Evolutionary conservation across 164 flowering plant species (phyloP), one percentile per base, ranked within the genome.

Genomic region (Pachysandra terminalis): DNA sequence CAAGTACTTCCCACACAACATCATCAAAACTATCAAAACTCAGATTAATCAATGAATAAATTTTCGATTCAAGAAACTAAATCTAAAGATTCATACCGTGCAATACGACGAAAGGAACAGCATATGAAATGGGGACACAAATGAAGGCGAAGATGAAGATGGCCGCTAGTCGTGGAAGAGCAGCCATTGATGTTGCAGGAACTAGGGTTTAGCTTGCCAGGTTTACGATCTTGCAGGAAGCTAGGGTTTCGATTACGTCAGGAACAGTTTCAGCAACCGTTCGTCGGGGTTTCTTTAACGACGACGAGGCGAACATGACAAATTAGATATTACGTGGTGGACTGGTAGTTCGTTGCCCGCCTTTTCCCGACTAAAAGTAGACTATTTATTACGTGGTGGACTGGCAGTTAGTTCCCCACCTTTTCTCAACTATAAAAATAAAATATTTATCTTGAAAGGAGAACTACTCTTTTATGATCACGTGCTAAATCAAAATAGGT

Each of bases 41-140:
- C 51, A 45, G 2, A 45, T 45, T 12, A 10, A 45, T 10, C 54
- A 48, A 24, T n/a, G 58, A 64, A 15, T 45, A 28, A 22, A 41
- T 8, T 21, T 24, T 22, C 19, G 21, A 52, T 19, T 26, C 59
- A 27, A 6, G 25, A 40, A 62, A 56, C 22, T 19, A 28, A 52
- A 49, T 25, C 13, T 56, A 25, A 54, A 27, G 65, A 64, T 28
- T 15, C 62, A 68, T 75, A 89, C 94, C 94, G 64, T 89, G 91
- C 51, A 89, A 81, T 5, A 89, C 86, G 19, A 86, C 71, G 80
- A 89, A 89, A 24, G 94, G 94, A 26, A 86, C 24, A 51, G 87
- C 73, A 24, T 61, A 66, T 3, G 88, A 77, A 54, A 75, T 23
- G 3, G 82, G 84, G 63, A 81, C 26, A 24, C 45, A 23, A 41